Conservation (phyloP, 2,329 filamentous ascomycete genomes). For the Paradendryphiella salina region DNA sequence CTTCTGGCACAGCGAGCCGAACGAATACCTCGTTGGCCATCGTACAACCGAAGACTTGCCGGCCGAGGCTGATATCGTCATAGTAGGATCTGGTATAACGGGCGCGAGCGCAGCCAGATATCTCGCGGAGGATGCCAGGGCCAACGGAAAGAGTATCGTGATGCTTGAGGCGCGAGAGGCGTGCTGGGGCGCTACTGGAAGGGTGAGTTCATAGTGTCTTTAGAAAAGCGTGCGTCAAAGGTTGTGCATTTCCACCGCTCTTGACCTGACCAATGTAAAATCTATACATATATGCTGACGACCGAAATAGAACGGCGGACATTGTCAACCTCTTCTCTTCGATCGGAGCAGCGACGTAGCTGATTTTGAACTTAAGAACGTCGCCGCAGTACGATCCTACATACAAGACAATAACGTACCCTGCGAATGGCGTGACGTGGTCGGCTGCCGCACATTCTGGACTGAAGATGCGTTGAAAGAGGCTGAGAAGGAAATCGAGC, state of each 20-base stretch:
- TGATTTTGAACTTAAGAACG: constrained; percentile 73
- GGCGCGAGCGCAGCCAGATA: constrained; percentile 71
- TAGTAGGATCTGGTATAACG: constrained; percentile 76
- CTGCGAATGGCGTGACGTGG: constrained; percentile 69
- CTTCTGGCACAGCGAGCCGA: constrained; percentile 75
- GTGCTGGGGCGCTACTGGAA: constrained; percentile 81
- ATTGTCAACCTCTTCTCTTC: constrained; percentile 75
- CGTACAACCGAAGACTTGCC: constrained; percentile 68
- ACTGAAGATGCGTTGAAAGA: constrained; percentile 58
- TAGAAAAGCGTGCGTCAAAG: background rate
- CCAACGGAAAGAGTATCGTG: constrained; percentile 60
- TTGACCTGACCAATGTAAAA: background rate
- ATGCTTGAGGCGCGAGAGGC: constrained; percentile 79
- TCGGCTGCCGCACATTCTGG: constrained; percentile 67
- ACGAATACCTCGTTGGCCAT: constrained; percentile 66
- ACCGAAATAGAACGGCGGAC: constrained; percentile 55
- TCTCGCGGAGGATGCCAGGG: constrained; percentile 54
- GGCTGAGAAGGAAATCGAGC: constrained; percentile 56
- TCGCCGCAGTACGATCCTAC: constrained; percentile 61
- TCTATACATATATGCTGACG: constrained; percentile 8
- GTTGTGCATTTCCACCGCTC: background rate
- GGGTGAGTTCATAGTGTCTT: constrained; percentile 56
- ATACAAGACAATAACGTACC: constrained; percentile 61
- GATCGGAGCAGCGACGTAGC: constrained; percentile 62
- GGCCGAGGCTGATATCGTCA: constrained; percentile 65